Evolutionary conservation across 2,329 filamentous ascomycete species (phyloP).

Genomic region (Trichophyton mentagrophytes): DNA sequence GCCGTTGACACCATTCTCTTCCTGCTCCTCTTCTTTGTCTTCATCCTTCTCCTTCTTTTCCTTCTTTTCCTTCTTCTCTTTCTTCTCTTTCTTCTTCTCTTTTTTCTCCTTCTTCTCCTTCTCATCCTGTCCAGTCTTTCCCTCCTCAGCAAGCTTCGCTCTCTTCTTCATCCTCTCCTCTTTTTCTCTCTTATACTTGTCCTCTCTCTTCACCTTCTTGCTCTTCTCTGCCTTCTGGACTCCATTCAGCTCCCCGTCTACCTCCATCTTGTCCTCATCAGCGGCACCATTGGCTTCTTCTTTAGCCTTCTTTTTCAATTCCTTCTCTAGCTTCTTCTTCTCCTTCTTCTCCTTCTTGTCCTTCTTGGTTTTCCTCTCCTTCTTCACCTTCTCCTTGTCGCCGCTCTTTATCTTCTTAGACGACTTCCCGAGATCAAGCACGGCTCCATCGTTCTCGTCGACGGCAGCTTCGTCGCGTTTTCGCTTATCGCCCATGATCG

Average conservation of each 20-base stretch:
- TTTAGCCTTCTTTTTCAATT: conserved; percentile 12
- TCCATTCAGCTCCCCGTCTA: not conserved
- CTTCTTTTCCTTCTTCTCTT: conserved; percentile 15
- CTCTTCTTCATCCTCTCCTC: conserved; percentile 13
- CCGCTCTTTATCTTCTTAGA: conserved; percentile 12
- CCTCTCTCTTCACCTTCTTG: conserved; percentile 14
- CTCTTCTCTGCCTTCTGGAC: conserved; percentile 13
- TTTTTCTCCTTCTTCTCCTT: conserved; percentile 16
- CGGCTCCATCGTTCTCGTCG: conserved; percentile 10
- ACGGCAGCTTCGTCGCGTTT: conserved; percentile 10
- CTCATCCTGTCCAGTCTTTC: conserved; percentile 9
- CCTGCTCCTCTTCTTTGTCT: conserved; percentile 11
- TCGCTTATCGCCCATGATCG: conserved; percentile 15
- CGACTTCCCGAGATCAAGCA: conserved; percentile 5
- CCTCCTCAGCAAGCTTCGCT: conserved; percentile 18
- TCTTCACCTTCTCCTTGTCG: conserved; percentile 8
- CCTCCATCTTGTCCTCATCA: not conserved
- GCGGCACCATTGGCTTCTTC: conserved; percentile 2
- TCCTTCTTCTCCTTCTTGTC: conserved; percentile 12
- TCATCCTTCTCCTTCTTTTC: conserved; percentile 7
- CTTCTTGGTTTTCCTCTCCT: conserved; percentile 15
- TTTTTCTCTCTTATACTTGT: conserved; percentile 13
- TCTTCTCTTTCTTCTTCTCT: conserved; percentile 17
- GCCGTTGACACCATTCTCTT: conserved; percentile 19
- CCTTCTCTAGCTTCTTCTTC: conserved; percentile 14